These are phyloP conservation scores for Solanum medicagineum DNA, from an alignment of 257 asterid species.

Conservation along the genomic window DNA sequence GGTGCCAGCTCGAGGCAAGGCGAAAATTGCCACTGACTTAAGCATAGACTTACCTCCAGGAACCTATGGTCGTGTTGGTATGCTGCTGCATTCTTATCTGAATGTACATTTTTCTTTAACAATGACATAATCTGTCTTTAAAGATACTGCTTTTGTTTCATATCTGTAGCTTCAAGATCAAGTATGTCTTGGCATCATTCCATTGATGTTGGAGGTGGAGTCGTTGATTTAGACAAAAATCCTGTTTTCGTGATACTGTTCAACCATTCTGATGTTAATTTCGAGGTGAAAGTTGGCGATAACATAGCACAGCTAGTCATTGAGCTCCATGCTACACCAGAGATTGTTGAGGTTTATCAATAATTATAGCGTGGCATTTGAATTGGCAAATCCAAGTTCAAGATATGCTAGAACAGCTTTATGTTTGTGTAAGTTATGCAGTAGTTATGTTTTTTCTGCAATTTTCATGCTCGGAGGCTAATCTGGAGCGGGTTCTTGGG, in stretches of 20 bases:
- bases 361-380: background rate
- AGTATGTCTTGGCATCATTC: conserved; percentile 8
- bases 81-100: background rate
- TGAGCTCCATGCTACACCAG: conserved; percentile 33
- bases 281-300: conserved; percentile 38
- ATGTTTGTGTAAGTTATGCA: background rate
- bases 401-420: background rate
- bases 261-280: conserved; percentile 40
- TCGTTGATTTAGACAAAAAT: conserved; percentile 25
- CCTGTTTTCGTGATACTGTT: conserved; percentile 50
- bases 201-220: conserved; percentile 17
- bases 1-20: conserved; percentile 18
- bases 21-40: conserved; percentile 4
- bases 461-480: background rate
- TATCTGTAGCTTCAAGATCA: conserved; percentile 8
- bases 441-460: background rate
- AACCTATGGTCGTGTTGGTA: conserved; percentile 17
- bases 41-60: conserved; percentile 16
- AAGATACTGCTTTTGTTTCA: background rate
- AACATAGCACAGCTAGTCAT: conserved; percentile 45
- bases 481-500: background rate
- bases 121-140: background rate
- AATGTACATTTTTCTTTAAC: background rate
- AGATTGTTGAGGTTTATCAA: conserved; percentile 35
- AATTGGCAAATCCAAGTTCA: conserved; percentile 3